These are phyloP conservation scores for Colletotrichum graminicola DNA, from an alignment of 2,329 filamentous ascomycete genomes.

Conservation along the genomic window DNA sequence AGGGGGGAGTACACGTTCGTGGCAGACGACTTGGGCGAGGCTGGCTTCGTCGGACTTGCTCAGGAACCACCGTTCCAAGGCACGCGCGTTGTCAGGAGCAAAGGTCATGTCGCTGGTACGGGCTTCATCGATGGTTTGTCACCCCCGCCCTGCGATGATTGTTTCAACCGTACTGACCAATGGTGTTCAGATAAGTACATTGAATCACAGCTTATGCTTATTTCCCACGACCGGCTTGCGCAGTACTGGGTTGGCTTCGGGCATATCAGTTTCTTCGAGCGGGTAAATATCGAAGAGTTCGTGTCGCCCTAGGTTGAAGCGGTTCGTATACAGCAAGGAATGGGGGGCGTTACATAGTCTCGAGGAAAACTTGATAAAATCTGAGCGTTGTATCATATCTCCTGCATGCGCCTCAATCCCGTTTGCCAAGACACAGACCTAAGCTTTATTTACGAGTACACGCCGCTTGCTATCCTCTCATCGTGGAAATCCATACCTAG, in stretches of 20 bases:
- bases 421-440: neutral
- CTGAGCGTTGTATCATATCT: neutral
- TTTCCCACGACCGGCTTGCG: constrained; percentile 81
- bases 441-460: neutral
- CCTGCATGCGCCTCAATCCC: neutral
- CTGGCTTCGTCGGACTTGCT: constrained; percentile 73
- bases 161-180: neutral
- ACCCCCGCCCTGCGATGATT: neutral
- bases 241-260: constrained; percentile 81
- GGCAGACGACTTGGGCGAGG: constrained; percentile 79
- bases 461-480: too few species aligned
- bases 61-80: constrained; percentile 79
- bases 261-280: constrained; percentile 71
- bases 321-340: neutral
- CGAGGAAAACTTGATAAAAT: too few species aligned
- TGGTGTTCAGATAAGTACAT: constrained; percentile 76
- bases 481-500: neutral
- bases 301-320: constrained; percentile 46
- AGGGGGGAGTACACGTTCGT: constrained; percentile 87
- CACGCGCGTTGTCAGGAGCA: constrained; percentile 77
- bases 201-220: constrained; percentile 79
- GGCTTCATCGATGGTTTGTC: constrained; percentile 79
- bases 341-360: neutral
- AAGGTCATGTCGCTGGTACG: constrained; percentile 81
- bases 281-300: constrained; percentile 70